phyloP scores from a whole-genome alignment of 495 filamentous ascomycete genomes.

The Penicillium coffeae region DNA sequence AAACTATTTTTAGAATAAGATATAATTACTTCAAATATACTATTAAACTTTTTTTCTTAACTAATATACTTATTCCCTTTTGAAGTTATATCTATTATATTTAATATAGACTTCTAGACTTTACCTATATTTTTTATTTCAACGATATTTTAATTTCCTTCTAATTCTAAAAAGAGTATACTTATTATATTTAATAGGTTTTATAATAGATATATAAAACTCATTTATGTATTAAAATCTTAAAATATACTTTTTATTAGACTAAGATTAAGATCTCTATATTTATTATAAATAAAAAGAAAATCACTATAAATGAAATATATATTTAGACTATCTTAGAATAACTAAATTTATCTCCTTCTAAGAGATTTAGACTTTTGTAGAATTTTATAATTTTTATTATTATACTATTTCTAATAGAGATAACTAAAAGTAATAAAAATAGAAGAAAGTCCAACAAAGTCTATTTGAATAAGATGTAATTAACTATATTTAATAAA shows the following conservation, averaged over 20 bases:
- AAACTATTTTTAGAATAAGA: neutral
- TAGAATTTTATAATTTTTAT: neutral
- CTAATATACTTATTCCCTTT: neutral
- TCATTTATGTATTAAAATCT: neutral
- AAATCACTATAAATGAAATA: neutral
- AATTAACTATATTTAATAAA: no score
- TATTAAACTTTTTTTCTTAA: neutral
- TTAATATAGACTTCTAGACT: no score
- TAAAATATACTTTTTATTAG: neutral
- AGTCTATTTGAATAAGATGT: no score
- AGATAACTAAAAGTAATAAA: no score
- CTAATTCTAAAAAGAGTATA: no score
- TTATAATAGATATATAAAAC: neutral
- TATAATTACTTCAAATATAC: neutral
- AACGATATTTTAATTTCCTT: no score
- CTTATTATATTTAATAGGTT: neutral
- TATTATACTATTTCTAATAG: no score
- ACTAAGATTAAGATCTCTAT: neutral
- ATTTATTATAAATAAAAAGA: neutral
- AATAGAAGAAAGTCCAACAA: no score
- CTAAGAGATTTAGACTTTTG: no score
- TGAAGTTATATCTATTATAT: neutral
- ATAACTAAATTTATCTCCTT: neutral
- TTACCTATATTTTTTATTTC: neutral
- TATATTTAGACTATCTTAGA: no score